phyloP scores from a whole-genome alignment of 108 stramenopile species.

The Skeletonema costatum region DNA sequence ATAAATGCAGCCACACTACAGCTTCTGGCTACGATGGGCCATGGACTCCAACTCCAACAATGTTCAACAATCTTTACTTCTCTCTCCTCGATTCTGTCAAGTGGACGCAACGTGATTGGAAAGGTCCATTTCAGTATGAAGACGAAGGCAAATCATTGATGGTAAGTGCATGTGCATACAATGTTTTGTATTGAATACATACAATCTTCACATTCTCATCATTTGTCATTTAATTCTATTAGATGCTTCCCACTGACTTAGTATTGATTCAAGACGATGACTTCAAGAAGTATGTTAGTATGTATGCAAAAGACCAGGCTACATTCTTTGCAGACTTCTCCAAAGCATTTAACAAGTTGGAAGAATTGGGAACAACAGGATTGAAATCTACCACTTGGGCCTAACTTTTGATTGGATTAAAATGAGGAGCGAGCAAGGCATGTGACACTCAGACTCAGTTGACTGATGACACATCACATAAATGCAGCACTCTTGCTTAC shows the following conservation, averaged over 20 bases:
- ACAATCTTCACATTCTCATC: too few relatives aligned
- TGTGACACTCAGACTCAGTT: neutral
- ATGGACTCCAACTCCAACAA: constrained; percentile 80
- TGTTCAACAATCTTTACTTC: constrained; percentile 85
- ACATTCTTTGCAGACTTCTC: constrained; percentile 81
- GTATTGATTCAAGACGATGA: constrained; percentile 72
- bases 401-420: constrained; percentile 1
- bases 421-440: neutral
- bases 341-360: constrained; percentile 74
- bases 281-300: constrained; percentile 73
- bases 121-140: constrained; percentile 78
- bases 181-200: too few relatives aligned
- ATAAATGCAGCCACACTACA: constrained; percentile 57
- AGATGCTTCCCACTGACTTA: constrained; percentile 77
- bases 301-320: constrained; percentile 72
- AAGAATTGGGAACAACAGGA: constrained; percentile 59
- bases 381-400: constrained; percentile 52
- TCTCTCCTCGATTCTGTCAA: constrained; percentile 53
- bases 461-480: neutral
- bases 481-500: too few relatives aligned
- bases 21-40: constrained; percentile 83
- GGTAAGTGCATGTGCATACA: constrained; percentile 1
- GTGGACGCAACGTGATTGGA: constrained; percentile 70
- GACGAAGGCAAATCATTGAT: constrained; percentile 68
- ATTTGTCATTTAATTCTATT: too few relatives aligned